Base-by-base conservation (phyloP, 192 early-diverging fungal genomes). In the Mortierella alpina region DNA sequence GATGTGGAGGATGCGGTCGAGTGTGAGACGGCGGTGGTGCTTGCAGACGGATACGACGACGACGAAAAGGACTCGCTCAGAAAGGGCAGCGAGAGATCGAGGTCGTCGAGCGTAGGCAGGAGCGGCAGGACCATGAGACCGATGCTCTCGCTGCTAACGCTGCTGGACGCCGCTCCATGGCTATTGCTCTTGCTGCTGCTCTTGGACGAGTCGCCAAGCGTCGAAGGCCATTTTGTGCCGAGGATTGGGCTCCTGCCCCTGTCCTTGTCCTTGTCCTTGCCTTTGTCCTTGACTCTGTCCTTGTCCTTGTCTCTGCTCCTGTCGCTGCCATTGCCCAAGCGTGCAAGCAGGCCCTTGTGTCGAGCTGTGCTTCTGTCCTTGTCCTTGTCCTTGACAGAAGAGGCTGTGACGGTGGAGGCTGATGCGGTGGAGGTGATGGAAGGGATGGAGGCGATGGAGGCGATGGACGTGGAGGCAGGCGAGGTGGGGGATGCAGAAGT, bases 81-180 rank as follows among this genome's bases (percentile, higher is more conserved):
- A 50, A 75, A 75, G 50, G 73, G 73, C 31, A 68, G 46, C 15
- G 66, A 68, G 50, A 79, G 44, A 23, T 79, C 75, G 72, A 79
- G 51, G 61, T 79, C 75, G 4, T 79, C 75, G 20, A 77, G 62
- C 6, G 48, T 22, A 5, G 75, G 69, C 41, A 79, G 51, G n/a
- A 56, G 64, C 13, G 60, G 69, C 10, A 63, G 58, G 23, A 79
- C 41, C 23, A 71, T 50, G 15, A 18, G 42, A 18, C 48, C 51
- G 44, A 49, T 71, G 41, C 31, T 51, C 40, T 52, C 40, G 8
- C 11, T 47, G 17, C 15, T 70, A 40, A 4, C 17, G 50, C 22
- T 60, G 66, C 53, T 53, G 66, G 23, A 40, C 18, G 44, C 51
- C 39, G n/a, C 40, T 8, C 49, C 13, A 7, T 47, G 22, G 9